phyloP scores from a whole-genome alignment of 495 filamentous ascomycete species.

The Penicillium coffeae region DNA sequence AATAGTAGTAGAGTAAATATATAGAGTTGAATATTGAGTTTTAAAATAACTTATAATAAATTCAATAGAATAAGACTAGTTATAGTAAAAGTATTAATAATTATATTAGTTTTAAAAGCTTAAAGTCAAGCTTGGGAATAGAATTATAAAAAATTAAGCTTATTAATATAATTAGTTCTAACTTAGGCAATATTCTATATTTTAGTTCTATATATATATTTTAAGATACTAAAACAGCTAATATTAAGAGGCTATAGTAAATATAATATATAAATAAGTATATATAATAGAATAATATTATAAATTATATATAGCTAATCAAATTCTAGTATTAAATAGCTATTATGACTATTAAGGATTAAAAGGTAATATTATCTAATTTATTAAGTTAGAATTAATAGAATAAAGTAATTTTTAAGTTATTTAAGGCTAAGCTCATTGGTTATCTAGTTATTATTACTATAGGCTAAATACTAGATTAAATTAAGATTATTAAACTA shows the following conservation, averaged over 20 bases:
- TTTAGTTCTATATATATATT: not conserved
- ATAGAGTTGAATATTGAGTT: conserved; percentile 1
- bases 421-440: not conserved
- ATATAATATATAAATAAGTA: conserved; percentile 10
- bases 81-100: not conserved
- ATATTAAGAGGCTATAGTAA: conserved; percentile 19
- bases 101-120: not conserved
- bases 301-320: not conserved
- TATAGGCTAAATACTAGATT: not conserved
- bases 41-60: not conserved
- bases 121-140: not conserved
- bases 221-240: not conserved
- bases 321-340: not conserved
- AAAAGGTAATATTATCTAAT: not conserved
- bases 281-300: not conserved
- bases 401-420: not conserved
- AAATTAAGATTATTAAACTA: not conserved
- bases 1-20: not conserved
- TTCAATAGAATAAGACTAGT: not conserved
- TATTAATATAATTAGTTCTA: conserved; percentile 9
- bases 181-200: not conserved
- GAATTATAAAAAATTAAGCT: conserved; percentile 2
- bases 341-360: not conserved
- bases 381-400: not conserved
- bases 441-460: not conserved